These are phyloP conservation scores for Naganishia albida DNA, from an alignment of 1,284 basidiomycete species.

Conservation along the genomic window DNA sequence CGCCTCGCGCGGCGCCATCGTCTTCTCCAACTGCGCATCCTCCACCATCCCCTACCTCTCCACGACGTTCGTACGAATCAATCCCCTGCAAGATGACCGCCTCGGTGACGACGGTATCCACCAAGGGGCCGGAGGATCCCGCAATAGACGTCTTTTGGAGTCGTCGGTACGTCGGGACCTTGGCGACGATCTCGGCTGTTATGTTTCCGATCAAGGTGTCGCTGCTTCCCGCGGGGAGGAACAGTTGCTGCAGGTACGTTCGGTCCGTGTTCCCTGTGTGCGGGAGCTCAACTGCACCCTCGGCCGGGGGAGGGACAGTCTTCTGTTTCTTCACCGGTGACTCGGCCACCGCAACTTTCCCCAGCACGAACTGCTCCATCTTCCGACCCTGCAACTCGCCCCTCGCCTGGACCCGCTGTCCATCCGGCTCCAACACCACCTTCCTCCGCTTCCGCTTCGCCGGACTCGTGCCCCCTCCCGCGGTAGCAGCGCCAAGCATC, in stretches of 20 bases:
- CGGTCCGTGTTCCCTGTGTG: not conserved
- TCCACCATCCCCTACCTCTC: not conserved
- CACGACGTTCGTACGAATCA: slow-evolving; percentile 6
- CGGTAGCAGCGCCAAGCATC: not conserved
- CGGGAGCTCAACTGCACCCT: not conserved
- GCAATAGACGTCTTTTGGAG: slow-evolving; percentile 20
- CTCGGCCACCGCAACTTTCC: not conserved
- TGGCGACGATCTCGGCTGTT: not conserved
- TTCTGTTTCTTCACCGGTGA: slow-evolving; percentile 15
- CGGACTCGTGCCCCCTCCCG: not conserved
- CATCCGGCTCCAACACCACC: no score
- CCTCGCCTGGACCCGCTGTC: not conserved
- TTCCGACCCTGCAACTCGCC: slow-evolving; percentile 21
- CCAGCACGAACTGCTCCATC: not conserved
- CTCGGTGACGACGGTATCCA: not conserved
- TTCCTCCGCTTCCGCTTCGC: slow-evolving; percentile 7
- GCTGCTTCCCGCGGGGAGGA: slow-evolving; percentile 2
- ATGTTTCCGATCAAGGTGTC: not conserved
- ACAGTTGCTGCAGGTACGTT: not conserved
- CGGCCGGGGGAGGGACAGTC: not conserved
- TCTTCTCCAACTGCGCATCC: not conserved
- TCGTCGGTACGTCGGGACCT: slow-evolving; percentile 7
- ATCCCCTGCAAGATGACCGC: slow-evolving; percentile 12
- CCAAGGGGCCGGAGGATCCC: not conserved
- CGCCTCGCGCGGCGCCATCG: not conserved